Percentiles rank a stretch among this genome's conserved stretches.
These are phyloP conservation scores for Plasmodium adleri DNA, from an alignment of 169 alveolate genomes.

Conservation along the genomic window DNA sequence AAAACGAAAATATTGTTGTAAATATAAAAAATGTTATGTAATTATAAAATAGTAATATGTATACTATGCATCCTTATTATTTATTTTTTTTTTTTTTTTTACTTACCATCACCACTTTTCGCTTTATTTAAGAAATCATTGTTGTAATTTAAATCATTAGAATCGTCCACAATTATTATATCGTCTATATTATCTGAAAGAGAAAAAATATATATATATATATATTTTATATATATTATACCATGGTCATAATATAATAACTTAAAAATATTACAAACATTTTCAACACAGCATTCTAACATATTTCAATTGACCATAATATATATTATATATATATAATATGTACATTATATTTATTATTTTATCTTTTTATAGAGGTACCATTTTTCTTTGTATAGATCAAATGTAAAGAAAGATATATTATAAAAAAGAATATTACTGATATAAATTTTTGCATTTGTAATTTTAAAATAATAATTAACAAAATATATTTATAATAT, in stretches of 20 bases:
- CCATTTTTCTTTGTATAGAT: conserved; percentile 43
- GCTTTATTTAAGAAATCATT: conserved; percentile 2
- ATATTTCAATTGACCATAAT: not conserved
- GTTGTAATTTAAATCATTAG: conserved; percentile 2
- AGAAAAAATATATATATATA: conserved; percentile 5
- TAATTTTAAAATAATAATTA: not conserved
- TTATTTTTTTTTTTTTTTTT: not conserved
- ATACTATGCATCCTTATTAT: not conserved
- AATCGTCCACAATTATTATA: conserved; percentile 22
- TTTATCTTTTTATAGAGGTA: not conserved
- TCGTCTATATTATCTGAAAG: conserved; percentile 46
- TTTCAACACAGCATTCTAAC: too few species aligned
- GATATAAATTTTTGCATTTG: conserved; percentile 44
- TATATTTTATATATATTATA: not conserved
- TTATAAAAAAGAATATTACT: conserved; percentile 29
- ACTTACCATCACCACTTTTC: conserved; percentile 19
- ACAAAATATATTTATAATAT: too few species aligned
- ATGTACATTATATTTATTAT: not conserved
- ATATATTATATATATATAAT: not conserved
- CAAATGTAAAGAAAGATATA: conserved; percentile 43
- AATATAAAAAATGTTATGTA: not conserved
- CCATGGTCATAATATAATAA: not conserved
- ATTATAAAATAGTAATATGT: not conserved
- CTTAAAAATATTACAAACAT: not conserved
- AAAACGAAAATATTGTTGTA: not conserved